Conservation (phyloP, 2,329 filamentous ascomycete genomes). For the Colletotrichum paranaense region DNA sequence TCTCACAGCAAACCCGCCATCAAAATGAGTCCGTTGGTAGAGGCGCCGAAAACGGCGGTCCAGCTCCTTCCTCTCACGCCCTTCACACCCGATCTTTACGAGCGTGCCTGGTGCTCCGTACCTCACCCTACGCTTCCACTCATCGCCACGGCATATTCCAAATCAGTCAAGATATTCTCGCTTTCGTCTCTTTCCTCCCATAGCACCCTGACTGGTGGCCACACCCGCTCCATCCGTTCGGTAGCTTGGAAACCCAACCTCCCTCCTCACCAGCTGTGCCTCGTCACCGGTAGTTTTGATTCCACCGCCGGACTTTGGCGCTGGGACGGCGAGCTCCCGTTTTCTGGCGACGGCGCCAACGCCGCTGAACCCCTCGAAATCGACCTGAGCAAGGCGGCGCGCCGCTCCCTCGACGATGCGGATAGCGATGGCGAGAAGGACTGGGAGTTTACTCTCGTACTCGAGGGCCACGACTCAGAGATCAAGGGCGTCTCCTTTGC, state of each 20-base stretch:
- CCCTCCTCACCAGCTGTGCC: conserved; percentile 72
- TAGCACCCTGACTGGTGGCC: conserved; percentile 84
- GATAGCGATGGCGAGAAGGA: conserved; percentile 77
- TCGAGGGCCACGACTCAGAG: conserved; percentile 96
- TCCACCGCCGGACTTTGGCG: conserved; percentile 89
- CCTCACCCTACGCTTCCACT: conserved; percentile 90
- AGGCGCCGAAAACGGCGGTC: conserved; percentile 27
- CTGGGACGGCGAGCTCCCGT: conserved; percentile 61
- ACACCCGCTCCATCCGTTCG: conserved; percentile 88
- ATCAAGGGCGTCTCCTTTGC: conserved; percentile 85
- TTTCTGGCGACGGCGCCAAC: conserved; percentile 29
- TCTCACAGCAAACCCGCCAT: not conserved
- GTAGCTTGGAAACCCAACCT: conserved; percentile 83
- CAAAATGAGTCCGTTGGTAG: conserved; percentile 16
- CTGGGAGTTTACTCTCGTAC: conserved; percentile 91
- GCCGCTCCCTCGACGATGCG: not conserved
- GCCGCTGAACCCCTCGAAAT: conserved; percentile 50
- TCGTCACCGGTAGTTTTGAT: conserved; percentile 95
- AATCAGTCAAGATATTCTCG: conserved; percentile 90
- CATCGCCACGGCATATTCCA: conserved; percentile 88
- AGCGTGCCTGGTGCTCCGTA: conserved; percentile 86
- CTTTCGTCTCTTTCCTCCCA: conserved; percentile 83
- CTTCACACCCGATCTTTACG: conserved; percentile 67
- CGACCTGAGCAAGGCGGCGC: conserved; percentile 46
- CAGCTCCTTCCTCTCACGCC: conserved; percentile 58